Base-by-base conservation (phyloP, 1,139 yeast species). In the Sugiyamaella castrensis region DNA sequence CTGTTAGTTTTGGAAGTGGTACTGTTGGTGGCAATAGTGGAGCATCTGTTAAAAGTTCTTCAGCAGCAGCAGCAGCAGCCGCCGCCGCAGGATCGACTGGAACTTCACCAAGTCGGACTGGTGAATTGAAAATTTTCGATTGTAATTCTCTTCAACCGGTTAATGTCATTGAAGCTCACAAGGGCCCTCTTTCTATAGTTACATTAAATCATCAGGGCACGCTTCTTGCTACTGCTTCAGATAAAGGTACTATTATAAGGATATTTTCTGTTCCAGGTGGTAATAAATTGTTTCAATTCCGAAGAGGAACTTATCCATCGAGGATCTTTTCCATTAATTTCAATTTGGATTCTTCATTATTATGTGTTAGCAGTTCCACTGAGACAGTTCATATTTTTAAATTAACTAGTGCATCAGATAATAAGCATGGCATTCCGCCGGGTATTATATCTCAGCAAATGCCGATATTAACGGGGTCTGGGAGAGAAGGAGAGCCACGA, bases 221-320 rank as follows among this genome's bases (percentile, higher is more conserved):
- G 0, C 67, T 88, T 43, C 71, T 92, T 43, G 97, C 98, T 1
- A 89, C 98, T 0, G 96, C 98, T 0, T 87, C 96, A 13, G 96
- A 88, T 57, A 89, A 89, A 64, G 98, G 98, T 4, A 92, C 98
- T 0, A 88, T 92, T 40, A 81, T 92, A 1, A 73, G 98, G 51
- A 87, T 92, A 1, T 92, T 92, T 62, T 76, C 84, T n/a, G 88
- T 88, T 1, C 85, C 84, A 27, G 79, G 87, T 0, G 98, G 97
- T 0, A 76, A 80, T 16, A 87, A 91, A 61, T 70, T 91, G 45
- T 88, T 81, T 63, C 98, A 92, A 66, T 92, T 92, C 67, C 76
- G 98, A 58, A 76, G 98, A 63, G 98, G 98, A 1, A 87, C 97
- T 1, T 91, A 91, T 64, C 95, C 96, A 2, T 85, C 98, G 6